Base-by-base conservation (phyloP, 257 asterid genomes). In the Dorcoceras hygrometricum region DNA sequence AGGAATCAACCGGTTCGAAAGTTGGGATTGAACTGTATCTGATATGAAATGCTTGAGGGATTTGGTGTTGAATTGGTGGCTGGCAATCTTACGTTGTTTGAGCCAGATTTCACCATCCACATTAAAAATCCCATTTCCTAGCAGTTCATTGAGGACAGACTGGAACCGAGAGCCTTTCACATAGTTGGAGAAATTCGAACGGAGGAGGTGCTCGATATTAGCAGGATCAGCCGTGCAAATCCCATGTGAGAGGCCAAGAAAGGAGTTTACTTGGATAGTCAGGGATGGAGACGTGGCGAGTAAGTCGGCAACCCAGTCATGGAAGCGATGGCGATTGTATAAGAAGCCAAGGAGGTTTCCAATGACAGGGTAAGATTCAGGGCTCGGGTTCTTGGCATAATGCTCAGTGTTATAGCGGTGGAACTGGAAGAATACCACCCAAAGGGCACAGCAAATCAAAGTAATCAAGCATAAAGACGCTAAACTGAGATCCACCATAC, bases 121-220 rank as follows among this genome's bases (percentile, higher is more conserved):
- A 22, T 73, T 80, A 61, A 80, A 80, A 67, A 80, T 80, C 4
- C 84, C 84, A 20, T 76, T 53, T 36, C 84, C 84, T 6, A 80
- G 77, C 57, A 80, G 68, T 29, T 80, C 79, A 4, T 31, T 43
- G 22, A 76, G 79, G 57, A 71, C 60, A 5, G 79, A 50, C 25
- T 73, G 48, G 57, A 76, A 79, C 0, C 79, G 66, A 22, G 58
- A 50, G 27, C 84, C 81, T 76, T 80, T 80, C 39, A 71, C 73
- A 11, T 73, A 80, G 63, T 80, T 80, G 16, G 69, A 31, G 68
- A 80, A 80, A 57, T 77, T 73, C 53, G 77, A 48, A 1, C 62
- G 75, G 32, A 80, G 81, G 48, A 80, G 32, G 56, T 67, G 75
- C 4, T 80, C 79, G 0, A 80, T 43, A 59, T 71, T 71, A 16